Evolutionary conservation across 1,139 yeast genomes (phyloP), one percentile per base, ranked within the genome.

Genomic region (Zygosaccharomyces pseudobailii): DNA sequence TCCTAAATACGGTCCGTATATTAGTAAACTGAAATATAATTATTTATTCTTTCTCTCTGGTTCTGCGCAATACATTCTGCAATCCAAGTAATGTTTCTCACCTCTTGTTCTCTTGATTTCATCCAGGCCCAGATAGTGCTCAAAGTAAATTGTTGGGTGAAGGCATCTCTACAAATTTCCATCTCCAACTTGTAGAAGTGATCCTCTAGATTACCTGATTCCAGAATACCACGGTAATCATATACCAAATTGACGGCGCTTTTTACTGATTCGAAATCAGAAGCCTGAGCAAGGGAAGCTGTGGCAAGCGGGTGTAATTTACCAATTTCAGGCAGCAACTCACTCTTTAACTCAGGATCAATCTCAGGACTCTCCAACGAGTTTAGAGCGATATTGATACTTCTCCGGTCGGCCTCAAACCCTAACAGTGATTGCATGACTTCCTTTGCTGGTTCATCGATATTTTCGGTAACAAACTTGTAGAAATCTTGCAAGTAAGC

Each of bases 81-180:
- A 53, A 94, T 90, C 98, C 98, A 94, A 20, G 97, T 87, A 55
- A 94, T 83, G 67, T 94, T 94, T 69, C 98, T 79, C 51, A 94
- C 80, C 69, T 94, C 99, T 71, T 94, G 98, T 70, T 94, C 98
- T 63, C 87, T 86, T 19, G 96, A 82, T 70, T 89, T 84, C 65
- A 94, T 79, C 95, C 97, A 92, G 5, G 97, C 96, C 92, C 96
- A 94, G 49, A 92, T 76, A 2, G 96, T 84, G 40, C 92, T 79
- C 59, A 86, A 79, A 13, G 97, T 84, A 66, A 94, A 94, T 67
- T 92, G 98, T 70, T 92, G 98, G 33, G 98, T 89, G 68, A 94
- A 89, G 0, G 97, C 96, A 65, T 86, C 83, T 62, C 82, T 86
- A 70, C 97, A 90, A 54, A 87, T 75, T 58, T 86, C 84, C 96